Base-by-base conservation (phyloP, 495 filamentous ascomycete species). In the Aspergillus wentii region DNA sequence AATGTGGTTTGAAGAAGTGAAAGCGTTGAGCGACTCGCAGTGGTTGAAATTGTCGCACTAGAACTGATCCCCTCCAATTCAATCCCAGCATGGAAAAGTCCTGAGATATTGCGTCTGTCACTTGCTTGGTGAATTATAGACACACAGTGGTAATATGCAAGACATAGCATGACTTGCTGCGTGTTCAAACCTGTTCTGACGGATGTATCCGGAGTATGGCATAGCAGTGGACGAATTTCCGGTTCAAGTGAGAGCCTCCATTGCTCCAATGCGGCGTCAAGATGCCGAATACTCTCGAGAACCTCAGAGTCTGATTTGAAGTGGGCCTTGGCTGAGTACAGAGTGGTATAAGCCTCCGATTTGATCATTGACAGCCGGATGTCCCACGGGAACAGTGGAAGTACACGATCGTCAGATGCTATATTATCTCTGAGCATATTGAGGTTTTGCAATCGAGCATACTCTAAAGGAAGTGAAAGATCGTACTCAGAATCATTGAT, bases 61-160 rank as follows among this genome's bases (percentile, higher is more conserved):
- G 49, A 52, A 27, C 10, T 11, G 3, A 44, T 41, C 7, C 30
- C 54, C 43, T 22, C 26, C 33, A 30, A 29, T 27, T 1, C 33
- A n/a, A 3, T 5, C 14, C 25, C 25, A 27, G 5, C 48, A 39
- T 29, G 26, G 4, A n/a, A 9, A 4, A n/a, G 5, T n/a, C n/a
- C n/a, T 5, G 11, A 29, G 4, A 8, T 42, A 25, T 17, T 35
- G 3, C 47, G 54, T 20, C 56, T 17, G 1, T 48, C 47, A 11
- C 53, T 66, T 3, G 64, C 65, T 23, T 55, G 40, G 37, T 68
- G 66, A 19, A 69, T 66, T 3, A 52, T 50, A 2, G 51, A 46
- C n/a, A 69, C 39, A 11, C 61, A 56, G 28, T 63, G 52, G 30
- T 64, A 57, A 28, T 66, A 69, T n/a, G 59, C 60, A 5, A 69